Evolutionary conservation across 108 stramenopile species (phyloP).

Genomic region (Nitzschia sp.): DNA sequence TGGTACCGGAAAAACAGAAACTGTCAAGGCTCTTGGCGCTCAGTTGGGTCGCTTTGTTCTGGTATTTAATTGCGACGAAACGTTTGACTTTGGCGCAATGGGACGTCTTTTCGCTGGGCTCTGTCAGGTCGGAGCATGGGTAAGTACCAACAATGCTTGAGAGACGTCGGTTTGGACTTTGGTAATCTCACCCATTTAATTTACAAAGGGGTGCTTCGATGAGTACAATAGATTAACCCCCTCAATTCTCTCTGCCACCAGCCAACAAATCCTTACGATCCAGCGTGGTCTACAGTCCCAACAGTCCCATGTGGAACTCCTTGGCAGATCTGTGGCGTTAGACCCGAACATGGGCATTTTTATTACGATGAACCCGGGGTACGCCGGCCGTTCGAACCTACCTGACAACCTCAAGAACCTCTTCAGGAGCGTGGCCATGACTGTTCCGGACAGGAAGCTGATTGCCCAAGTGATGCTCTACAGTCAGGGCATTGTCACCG

Average conservation of each 20-base stretch:
- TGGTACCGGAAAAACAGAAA: conserved; percentile 99
- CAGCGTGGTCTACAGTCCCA: conserved; percentile 88
- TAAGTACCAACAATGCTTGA: neutral
- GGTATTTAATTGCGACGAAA: conserved; percentile 97
- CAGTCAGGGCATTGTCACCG: conserved; percentile 96
- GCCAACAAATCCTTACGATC: conserved; percentile 96
- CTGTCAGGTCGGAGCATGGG: conserved; percentile 96
- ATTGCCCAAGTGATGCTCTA: conserved; percentile 99
- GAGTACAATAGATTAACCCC: conserved; percentile 99
- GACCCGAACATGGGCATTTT: conserved; percentile 97
- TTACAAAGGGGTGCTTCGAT: conserved; percentile 76
- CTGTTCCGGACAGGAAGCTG: conserved; percentile 92
- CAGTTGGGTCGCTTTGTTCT: conserved; percentile 96
- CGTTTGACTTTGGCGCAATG: conserved; percentile 98
- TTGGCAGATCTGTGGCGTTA: conserved; percentile 73
- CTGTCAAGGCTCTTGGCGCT: conserved; percentile 96
- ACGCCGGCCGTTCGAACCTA: conserved; percentile 98
- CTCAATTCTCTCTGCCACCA: conserved; percentile 95
- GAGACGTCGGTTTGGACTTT: neutral
- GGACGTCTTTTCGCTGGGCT: conserved; percentile 97
- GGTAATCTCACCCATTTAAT: neutral
- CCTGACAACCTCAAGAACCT: conserved; percentile 98
- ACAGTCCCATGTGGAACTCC: conserved; percentile 69
- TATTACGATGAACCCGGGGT: conserved; percentile 99
- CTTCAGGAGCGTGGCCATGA: conserved; percentile 99